Evolutionary conservation across 768 basidiomycete genomes (phyloP).

Genomic region (Omphalotus guepiniiformis): DNA sequence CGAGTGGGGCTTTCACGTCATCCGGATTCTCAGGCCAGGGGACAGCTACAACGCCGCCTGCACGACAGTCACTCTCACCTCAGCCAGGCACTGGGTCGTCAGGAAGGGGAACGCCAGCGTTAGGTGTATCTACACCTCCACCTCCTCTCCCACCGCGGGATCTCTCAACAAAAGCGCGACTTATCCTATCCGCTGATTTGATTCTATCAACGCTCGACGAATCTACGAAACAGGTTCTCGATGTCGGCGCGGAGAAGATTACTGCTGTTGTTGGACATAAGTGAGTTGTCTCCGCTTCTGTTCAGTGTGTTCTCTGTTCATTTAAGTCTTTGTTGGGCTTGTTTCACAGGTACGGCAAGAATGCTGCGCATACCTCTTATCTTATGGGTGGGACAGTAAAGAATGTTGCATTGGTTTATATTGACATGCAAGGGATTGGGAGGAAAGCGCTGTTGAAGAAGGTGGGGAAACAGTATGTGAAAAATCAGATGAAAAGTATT

Average conservation of each 20-base stretch:
- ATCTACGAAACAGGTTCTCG: constrained; percentile 48
- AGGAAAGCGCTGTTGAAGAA: constrained; percentile 63
- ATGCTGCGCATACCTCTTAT: constrained; percentile 55
- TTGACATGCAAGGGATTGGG: constrained; percentile 72
- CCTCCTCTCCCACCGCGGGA: constrained; percentile 35
- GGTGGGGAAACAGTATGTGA: constrained; percentile 55
- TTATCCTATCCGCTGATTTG: constrained; percentile 62
- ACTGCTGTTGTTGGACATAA: constrained; percentile 54
- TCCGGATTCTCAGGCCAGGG: too few species aligned
- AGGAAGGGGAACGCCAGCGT: constrained; percentile 1
- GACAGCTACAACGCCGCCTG: constrained; percentile 9
- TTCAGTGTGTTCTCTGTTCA: not conserved
- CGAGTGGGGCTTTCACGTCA: too few species aligned
- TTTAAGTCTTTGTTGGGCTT: not conserved
- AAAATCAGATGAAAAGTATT: constrained; percentile 29
- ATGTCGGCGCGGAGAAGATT: constrained; percentile 43
- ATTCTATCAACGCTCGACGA: constrained; percentile 62
- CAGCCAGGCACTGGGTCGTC: constrained; percentile 18
- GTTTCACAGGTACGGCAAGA: constrained; percentile 49
- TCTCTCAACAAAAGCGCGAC: constrained; percentile 39
- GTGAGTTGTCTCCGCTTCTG: constrained; percentile 26
- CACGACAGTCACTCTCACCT: constrained; percentile 16
- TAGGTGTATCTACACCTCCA: constrained; percentile 9
- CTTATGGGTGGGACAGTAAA: constrained; percentile 61
- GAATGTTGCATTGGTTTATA: constrained; percentile 73